These are phyloP conservation scores for Monosporascus ibericus DNA, from an alignment of 2,329 filamentous ascomycete species.

Conservation along the genomic window DNA sequence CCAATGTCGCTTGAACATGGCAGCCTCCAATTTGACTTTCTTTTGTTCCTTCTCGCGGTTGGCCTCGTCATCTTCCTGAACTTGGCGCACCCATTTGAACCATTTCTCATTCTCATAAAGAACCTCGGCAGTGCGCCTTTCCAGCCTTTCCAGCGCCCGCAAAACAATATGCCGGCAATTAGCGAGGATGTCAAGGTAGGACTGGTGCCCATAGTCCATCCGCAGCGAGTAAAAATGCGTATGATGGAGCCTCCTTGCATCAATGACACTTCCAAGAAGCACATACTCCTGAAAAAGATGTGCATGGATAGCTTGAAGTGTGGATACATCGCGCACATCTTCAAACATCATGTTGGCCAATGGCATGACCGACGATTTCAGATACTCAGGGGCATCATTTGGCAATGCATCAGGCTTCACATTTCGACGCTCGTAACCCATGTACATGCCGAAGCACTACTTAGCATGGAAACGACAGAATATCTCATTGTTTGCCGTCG, in stretches of 20 bases:
- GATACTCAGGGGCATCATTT: slow-evolving; percentile 28
- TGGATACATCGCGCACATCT: slow-evolving; percentile 28
- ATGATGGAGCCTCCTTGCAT: slow-evolving; percentile 20
- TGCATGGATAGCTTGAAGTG: slow-evolving; percentile 31
- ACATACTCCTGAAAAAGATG: slow-evolving; percentile 31
- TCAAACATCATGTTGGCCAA: slow-evolving; percentile 34
- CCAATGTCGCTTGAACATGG: slow-evolving; percentile 40
- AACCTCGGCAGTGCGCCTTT: slow-evolving; percentile 34
- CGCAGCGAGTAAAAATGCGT: slow-evolving; percentile 24
- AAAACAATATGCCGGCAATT: slow-evolving; percentile 25
- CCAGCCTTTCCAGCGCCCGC: slow-evolving; percentile 35
- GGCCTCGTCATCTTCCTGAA: slow-evolving; percentile 38
- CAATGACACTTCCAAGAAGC: slow-evolving; percentile 18
- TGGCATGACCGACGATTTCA: slow-evolving; percentile 26
- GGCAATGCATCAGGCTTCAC: slow-evolving; percentile 33
- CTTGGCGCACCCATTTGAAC: slow-evolving; percentile 39
- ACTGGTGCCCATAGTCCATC: slow-evolving; percentile 27
- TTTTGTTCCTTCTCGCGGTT: slow-evolving; percentile 40
- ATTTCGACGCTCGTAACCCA: slow-evolving; percentile 43
- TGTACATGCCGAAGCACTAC: slow-evolving; percentile 39
- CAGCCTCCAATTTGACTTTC: slow-evolving; percentile 41
- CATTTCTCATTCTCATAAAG: slow-evolving; percentile 41
- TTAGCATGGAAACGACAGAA: slow-evolving; percentile 36
- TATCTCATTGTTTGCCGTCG: slow-evolving; percentile 33
- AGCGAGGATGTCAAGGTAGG: slow-evolving; percentile 24